A percentile compares a stretch with the other conserved stretches of the same genome.
Evolutionary conservation across 2,329 filamentous ascomycete species (phyloP).

Genomic region (Aspergillus pseudoglaucus): DNA sequence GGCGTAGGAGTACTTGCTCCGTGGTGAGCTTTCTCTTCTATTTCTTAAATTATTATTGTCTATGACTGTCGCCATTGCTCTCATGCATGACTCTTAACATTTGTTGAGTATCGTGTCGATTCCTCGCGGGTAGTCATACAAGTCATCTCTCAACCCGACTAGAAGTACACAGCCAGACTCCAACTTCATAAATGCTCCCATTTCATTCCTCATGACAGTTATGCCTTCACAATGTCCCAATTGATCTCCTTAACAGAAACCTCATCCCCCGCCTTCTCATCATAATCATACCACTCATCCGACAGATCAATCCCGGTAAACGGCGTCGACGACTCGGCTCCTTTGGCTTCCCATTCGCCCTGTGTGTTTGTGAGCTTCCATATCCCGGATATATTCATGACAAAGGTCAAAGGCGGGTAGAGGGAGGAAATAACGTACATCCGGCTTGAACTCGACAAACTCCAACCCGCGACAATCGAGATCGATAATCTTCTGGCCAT

Average conservation of each 20-base stretch:
- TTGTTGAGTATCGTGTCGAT: too few relatives aligned
- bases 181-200: too few relatives aligned
- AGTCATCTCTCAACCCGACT: too few relatives aligned
- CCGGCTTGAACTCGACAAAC: conserved; percentile 82
- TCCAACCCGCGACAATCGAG: conserved; percentile 93
- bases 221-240: conserved; percentile 76
- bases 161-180: too few relatives aligned
- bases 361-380: conserved; percentile 30
- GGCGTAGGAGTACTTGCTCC: not conserved
- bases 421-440: too few relatives aligned
- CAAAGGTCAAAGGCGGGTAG: too few relatives aligned
- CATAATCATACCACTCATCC: conserved; percentile 98
- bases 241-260: conserved; percentile 85
- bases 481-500: conserved; percentile 71
- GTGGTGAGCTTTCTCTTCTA: too few relatives aligned
- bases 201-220: conserved; percentile 15
- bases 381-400: too few relatives aligned
- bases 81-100: too few relatives aligned
- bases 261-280: conserved; percentile 86
- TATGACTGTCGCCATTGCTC: too few relatives aligned
- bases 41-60: not conserved
- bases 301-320: conserved; percentile 75
- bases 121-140: too few relatives aligned
- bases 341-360: conserved; percentile 87
- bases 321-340: conserved; percentile 70